Evolutionary conservation across 2,329 filamentous ascomycete genomes (phyloP).

Genomic region (Dothistroma septosporum): DNA sequence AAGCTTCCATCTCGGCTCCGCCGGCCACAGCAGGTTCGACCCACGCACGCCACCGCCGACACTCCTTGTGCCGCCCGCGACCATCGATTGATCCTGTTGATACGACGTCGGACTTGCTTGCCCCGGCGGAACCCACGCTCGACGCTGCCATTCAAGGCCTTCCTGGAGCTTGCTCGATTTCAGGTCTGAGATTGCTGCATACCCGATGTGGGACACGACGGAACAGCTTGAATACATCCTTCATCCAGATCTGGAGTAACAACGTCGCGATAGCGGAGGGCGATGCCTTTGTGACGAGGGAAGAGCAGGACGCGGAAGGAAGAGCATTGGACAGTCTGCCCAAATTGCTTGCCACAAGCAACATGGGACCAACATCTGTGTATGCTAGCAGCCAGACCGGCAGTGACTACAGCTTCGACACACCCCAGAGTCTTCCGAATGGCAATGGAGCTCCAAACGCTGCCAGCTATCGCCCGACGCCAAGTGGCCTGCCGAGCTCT

Average conservation of each 20-base stretch:
- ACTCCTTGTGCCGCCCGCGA: not conserved
- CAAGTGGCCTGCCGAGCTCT: conserved; percentile 6
- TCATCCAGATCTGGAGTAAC: not conserved
- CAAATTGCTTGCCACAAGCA: conserved; percentile 10
- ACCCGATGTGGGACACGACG: not conserved
- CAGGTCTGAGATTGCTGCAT: not conserved
- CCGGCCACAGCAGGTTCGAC: not conserved
- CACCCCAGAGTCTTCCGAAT: conserved; percentile 23
- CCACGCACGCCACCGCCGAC: not conserved
- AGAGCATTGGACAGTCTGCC: conserved; percentile 2
- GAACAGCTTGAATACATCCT: not conserved
- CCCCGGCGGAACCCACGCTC: not conserved
- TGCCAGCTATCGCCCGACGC: conserved; percentile 18
- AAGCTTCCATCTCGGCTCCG: not conserved
- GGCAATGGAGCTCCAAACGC: conserved; percentile 6
- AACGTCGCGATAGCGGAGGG: not conserved
- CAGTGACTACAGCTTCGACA: conserved; percentile 30
- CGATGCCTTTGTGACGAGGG: not conserved
- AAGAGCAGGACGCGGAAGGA: not conserved
- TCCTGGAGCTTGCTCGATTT: not conserved
- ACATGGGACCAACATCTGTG: conserved; percentile 22
- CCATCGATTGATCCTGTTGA: not conserved
- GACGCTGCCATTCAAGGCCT: not conserved
- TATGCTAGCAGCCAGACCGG: conserved; percentile 28
- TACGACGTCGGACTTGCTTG: not conserved